Evolutionary conservation across 2,329 filamentous ascomycete genomes (phyloP).

Genomic region (Penicillium psychrosexuale): DNA sequence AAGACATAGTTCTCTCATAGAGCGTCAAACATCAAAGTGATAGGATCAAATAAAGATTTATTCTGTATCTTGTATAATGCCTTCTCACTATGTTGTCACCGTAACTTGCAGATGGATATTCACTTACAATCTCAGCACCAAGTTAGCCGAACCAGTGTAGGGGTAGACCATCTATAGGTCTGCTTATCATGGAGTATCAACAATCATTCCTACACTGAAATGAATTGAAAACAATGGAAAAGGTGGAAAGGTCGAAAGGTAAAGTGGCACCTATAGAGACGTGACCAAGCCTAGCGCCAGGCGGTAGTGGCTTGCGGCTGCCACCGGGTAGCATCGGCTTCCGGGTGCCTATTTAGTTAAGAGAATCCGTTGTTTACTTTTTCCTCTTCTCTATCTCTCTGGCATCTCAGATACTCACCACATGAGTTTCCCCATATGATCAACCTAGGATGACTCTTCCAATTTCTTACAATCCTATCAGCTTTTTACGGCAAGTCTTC

Average conservation of each 20-base stretch:
- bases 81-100: neutral
- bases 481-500: neutral
- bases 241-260: no score
- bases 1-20: neutral
- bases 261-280: no score
- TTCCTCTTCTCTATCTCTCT: neutral
- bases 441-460: neutral
- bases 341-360: neutral
- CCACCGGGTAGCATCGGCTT: neutral
- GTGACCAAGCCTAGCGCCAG: no score
- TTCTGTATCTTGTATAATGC: neutral
- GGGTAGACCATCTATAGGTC: no score
- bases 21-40: neutral
- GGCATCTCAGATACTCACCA: neutral
- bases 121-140: no score
- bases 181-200: no score
- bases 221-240: no score
- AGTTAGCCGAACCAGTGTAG: no score
- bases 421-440: neutral
- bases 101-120: no score
- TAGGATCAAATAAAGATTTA: neutral
- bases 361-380: neutral
- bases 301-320: no score
- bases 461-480: neutral
- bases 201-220: no score